Percentiles rank a stretch among this genome's conserved stretches.
Conservation (phyloP, 345 rosid genomes). For the Odontarrhena argentea region DNA sequence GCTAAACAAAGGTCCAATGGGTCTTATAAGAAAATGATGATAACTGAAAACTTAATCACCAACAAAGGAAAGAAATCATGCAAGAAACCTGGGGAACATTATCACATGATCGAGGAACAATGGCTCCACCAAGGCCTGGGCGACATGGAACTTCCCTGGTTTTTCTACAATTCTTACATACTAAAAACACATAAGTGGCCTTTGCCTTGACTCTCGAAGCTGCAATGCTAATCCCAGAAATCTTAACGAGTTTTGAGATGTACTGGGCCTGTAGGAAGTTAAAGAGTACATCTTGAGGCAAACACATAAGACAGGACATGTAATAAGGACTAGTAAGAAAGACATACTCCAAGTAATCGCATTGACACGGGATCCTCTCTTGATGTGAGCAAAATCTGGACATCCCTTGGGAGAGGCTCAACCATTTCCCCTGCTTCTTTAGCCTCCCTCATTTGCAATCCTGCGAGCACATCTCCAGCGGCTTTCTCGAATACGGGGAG, state of each 20-base stretch:
- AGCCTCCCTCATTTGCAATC: slow-evolving; percentile 73
- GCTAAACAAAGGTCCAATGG: slow-evolving; percentile 46
- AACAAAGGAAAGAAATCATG: not conserved
- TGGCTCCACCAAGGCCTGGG: slow-evolving; percentile 97
- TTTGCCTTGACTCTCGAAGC: slow-evolving; percentile 97
- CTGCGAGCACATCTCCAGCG: slow-evolving; percentile 79
- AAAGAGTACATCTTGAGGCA: slow-evolving; percentile 1
- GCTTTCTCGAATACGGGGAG: slow-evolving; percentile 91
- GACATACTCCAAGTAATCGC: slow-evolving; percentile 79
- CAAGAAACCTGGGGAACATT: slow-evolving; percentile 81
- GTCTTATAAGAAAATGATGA: slow-evolving; percentile 3
- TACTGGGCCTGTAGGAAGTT: slow-evolving; percentile 61
- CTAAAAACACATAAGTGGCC: slow-evolving; percentile 81
- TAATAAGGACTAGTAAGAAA: not conserved
- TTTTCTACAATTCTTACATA: slow-evolving; percentile 85
- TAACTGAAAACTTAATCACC: not conserved
- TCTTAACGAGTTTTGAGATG: slow-evolving; percentile 84
- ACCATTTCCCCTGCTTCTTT: slow-evolving; percentile 82
- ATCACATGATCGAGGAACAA: slow-evolving; percentile 91
- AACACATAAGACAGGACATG: not conserved
- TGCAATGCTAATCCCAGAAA: slow-evolving; percentile 88
- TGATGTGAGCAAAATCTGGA: slow-evolving; percentile 80
- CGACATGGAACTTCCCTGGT: slow-evolving; percentile 78
- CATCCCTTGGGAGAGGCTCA: slow-evolving; percentile 65
- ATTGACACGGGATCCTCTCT: slow-evolving; percentile 83